Evolutionary conservation across 2,329 filamentous ascomycete species (phyloP).

Genomic region (Claviceps spartinae): DNA sequence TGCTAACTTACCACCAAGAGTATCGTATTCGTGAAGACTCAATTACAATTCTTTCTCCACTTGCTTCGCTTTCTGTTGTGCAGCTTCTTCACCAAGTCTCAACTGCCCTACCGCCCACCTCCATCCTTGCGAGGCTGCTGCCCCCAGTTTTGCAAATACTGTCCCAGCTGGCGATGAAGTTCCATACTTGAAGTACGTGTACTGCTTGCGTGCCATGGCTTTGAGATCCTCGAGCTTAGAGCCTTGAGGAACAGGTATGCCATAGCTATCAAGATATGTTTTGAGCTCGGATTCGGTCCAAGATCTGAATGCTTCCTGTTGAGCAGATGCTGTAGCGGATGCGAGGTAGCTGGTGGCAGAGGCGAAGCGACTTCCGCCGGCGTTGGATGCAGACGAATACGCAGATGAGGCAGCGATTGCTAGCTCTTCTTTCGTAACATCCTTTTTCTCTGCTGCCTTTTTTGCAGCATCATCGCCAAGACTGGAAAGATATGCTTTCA

Average conservation of each 20-base stretch:
- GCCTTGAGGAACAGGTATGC: conserved; percentile 53
- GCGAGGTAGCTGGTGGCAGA: conserved; percentile 59
- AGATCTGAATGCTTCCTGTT: conserved; percentile 53
- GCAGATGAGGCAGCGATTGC: conserved; percentile 48
- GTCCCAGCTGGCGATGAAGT: conserved; percentile 52
- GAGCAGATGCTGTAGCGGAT: conserved; percentile 49
- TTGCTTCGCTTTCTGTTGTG: conserved; percentile 32
- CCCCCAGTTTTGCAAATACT: conserved; percentile 48
- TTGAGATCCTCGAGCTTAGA: conserved; percentile 55
- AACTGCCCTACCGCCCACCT: conserved; percentile 40
- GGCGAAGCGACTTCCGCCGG: conserved; percentile 45
- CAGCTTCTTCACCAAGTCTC: conserved; percentile 31
- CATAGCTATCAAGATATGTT: conserved; percentile 67
- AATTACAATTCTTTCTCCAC: conserved; percentile 11
- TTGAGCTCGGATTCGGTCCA: conserved; percentile 67
- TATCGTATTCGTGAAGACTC: neutral
- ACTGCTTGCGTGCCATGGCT: conserved; percentile 57
- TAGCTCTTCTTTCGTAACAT: conserved; percentile 59
- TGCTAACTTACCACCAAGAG: too few relatives aligned
- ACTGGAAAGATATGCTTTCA: conserved; percentile 43
- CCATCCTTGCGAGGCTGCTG: conserved; percentile 32
- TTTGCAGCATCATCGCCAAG: conserved; percentile 42
- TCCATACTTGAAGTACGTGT: conserved; percentile 66
- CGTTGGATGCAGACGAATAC: conserved; percentile 44
- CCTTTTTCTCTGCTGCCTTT: conserved; percentile 47